Percentiles rank a stretch among this genome's conserved stretches.
Evolutionary conservation across 2,329 filamentous ascomycete genomes (phyloP).

Genomic region (Apiospora saccharicola): DNA sequence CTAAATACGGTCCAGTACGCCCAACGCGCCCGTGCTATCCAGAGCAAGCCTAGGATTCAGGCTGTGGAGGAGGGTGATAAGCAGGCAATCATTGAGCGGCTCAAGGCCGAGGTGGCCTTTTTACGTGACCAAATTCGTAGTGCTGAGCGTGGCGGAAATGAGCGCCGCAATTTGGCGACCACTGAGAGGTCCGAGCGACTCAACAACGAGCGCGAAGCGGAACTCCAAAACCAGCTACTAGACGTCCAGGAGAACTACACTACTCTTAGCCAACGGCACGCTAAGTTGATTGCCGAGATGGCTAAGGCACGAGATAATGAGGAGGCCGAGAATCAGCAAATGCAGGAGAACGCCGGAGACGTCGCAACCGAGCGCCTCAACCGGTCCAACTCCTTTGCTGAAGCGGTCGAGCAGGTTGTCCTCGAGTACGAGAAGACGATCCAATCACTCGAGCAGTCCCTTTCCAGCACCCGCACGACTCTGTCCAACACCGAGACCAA

Average conservation of each 20-base stretch:
- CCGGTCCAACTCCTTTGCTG: constrained; percentile 93
- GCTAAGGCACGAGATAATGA: constrained; percentile 82
- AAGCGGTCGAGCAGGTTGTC: constrained; percentile 94
- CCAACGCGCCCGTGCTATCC: constrained; percentile 92
- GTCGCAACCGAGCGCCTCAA: constrained; percentile 87
- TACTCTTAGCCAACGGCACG: constrained; percentile 88
- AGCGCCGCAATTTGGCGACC: constrained; percentile 61
- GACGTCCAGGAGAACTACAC: constrained; percentile 96
- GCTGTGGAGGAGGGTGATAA: constrained; percentile 93
- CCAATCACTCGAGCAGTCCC: constrained; percentile 87
- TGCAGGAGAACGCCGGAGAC: constrained; percentile 73
- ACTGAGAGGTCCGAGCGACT: constrained; percentile 79
- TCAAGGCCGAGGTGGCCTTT: constrained; percentile 93
- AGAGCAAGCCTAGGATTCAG: constrained; percentile 97
- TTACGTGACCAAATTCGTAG: constrained; percentile 91
- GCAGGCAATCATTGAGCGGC: constrained; percentile 88
- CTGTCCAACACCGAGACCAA: constrained; percentile 85
- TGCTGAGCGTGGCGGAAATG: constrained; percentile 71
- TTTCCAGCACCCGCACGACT: constrained; percentile 85
- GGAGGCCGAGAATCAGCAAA: constrained; percentile 62
- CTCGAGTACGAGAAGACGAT: constrained; percentile 99
- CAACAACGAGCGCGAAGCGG: constrained; percentile 83
- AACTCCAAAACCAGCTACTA: constrained; percentile 91
- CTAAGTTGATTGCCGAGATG: constrained; percentile 93
- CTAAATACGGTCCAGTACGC: constrained; percentile 98